These are phyloP conservation scores for Claviceps pazoutovae DNA, from an alignment of 2,329 filamentous ascomycete genomes.

Conservation along the genomic window DNA sequence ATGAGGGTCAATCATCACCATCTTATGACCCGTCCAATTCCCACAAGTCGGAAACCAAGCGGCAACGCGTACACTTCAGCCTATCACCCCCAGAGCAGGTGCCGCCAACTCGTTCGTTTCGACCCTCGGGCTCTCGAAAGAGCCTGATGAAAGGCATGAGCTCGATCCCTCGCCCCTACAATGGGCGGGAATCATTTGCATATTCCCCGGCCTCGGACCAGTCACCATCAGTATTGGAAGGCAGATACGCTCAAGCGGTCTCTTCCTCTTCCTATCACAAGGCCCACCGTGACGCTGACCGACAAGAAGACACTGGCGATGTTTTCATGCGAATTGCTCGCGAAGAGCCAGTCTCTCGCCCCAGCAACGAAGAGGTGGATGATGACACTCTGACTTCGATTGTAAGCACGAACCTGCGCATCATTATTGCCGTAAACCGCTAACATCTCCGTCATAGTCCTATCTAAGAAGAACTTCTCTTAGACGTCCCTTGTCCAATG, in stretches of 20 bases:
- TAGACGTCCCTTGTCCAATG: conserved; percentile 40
- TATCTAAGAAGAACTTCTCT: conserved; percentile 31
- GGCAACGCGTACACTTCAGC: conserved; percentile 17
- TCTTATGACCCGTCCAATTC: conserved; percentile 34
- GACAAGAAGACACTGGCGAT: conserved; percentile 39
- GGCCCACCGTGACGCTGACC: neutral
- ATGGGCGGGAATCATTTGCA: conserved; percentile 27
- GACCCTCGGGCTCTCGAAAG: conserved; percentile 43
- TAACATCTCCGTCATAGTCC: conserved; percentile 23
- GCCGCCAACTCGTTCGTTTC: conserved; percentile 41
- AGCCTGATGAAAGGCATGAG: conserved; percentile 41
- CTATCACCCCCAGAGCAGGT: conserved; percentile 26
- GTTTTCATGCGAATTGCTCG: conserved; percentile 45
- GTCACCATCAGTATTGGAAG: conserved; percentile 38
- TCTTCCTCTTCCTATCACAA: neutral
- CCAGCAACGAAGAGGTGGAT: conserved; percentile 20
- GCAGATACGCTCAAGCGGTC: conserved; percentile 10
- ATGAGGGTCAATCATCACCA: conserved; percentile 32
- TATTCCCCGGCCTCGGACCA: conserved; percentile 32
- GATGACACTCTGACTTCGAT: conserved; percentile 25
- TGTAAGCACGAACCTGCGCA: conserved; percentile 26
- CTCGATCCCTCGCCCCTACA: conserved; percentile 28
- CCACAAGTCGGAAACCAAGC: conserved; percentile 28
- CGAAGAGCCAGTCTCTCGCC: conserved; percentile 32
- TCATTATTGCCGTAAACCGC: neutral